Conservation (phyloP, 2,329 filamentous ascomycete genomes). For the Fusarium illudens region DNA sequence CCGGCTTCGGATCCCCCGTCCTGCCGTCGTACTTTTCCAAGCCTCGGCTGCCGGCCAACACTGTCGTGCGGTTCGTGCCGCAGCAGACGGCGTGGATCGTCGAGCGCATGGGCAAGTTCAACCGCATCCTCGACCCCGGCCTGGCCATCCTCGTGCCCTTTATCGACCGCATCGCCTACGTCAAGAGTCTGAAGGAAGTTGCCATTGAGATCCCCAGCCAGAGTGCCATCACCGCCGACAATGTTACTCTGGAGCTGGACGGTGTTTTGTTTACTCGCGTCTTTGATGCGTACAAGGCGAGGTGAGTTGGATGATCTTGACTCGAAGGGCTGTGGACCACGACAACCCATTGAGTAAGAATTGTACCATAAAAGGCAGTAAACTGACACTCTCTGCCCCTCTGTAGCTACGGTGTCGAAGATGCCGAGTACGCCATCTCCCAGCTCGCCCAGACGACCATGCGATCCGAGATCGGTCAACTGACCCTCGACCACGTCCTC, state of each 20-base stretch:
- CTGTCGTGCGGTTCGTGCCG: conserved; percentile 94
- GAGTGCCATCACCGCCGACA: conserved; percentile 97
- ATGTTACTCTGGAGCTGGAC: conserved; percentile 95
- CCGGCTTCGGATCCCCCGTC: conserved; percentile 44
- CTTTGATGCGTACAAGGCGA: conserved; percentile 98
- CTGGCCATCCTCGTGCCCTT: conserved; percentile 89
- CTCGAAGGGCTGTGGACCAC: background rate
- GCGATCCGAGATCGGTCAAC: conserved; percentile 97
- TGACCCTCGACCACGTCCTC: conserved; percentile 95
- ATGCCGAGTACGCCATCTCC: conserved; percentile 97
- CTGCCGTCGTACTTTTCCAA: conserved; percentile 83
- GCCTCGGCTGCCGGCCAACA: conserved; percentile 84
- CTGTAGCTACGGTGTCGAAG: conserved; percentile 91
- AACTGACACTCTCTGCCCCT: conserved; percentile 11
- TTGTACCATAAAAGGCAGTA: background rate
- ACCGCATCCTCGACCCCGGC: conserved; percentile 90
- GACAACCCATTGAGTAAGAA: background rate
- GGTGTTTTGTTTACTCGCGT: conserved; percentile 95
- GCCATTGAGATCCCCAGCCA: conserved; percentile 98
- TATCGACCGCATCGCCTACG: conserved; percentile 95
- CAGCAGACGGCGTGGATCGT: conserved; percentile 99
- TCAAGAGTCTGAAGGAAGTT: conserved; percentile 95
- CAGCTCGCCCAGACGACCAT: conserved; percentile 98
- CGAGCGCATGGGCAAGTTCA: conserved; percentile 98
- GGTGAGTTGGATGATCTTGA: conserved; percentile 59